phyloP scores from a whole-genome alignment of 306 rosid species.

The Coriaria nepalensis region DNA sequence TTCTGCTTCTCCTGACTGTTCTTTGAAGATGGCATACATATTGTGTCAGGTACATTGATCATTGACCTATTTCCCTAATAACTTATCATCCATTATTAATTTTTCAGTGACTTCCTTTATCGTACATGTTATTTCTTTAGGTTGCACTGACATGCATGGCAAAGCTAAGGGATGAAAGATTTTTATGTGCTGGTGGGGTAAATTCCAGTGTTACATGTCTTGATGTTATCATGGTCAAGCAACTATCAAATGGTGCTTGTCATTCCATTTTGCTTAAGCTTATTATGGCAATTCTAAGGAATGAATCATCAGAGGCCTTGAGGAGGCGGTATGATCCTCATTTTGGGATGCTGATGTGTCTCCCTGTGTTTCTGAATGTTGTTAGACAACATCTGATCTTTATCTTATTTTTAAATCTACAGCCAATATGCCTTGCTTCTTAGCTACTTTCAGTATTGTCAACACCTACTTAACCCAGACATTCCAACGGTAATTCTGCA shows the following conservation, averaged over 20 bases:
- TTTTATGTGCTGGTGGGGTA: slow-evolving; percentile 58
- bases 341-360: slow-evolving; percentile 7
- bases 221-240: slow-evolving; percentile 69
- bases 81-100: background rate
- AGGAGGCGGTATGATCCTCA: slow-evolving; percentile 65
- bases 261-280: slow-evolving; percentile 81
- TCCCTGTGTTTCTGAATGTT: slow-evolving; percentile 15
- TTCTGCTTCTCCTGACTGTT: slow-evolving; percentile 93
- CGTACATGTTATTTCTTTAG: slow-evolving; percentile 27
- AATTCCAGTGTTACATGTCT: slow-evolving; percentile 68
- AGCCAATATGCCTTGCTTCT: slow-evolving; percentile 91
- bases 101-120: slow-evolving; percentile 4
- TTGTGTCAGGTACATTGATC: slow-evolving; percentile 56
- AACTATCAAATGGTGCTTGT: slow-evolving; percentile 88
- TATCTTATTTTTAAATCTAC: slow-evolving; percentile 22
- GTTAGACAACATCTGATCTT: slow-evolving; percentile 26
- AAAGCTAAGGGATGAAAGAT: slow-evolving; percentile 89
- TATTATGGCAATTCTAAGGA: slow-evolving; percentile 65
- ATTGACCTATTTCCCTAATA: background rate
- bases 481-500: slow-evolving; percentile 83
- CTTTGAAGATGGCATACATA: slow-evolving; percentile 83
- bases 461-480: slow-evolving; percentile 77
- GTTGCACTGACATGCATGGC: slow-evolving; percentile 97
- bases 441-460: slow-evolving; percentile 95
- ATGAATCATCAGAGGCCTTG: slow-evolving; percentile 86